A percentile compares a stretch with the other conserved stretches of the same genome.
These are phyloP conservation scores for Botrytis porri DNA, from an alignment of 2,329 filamentous ascomycete species.

Conservation along the genomic window DNA sequence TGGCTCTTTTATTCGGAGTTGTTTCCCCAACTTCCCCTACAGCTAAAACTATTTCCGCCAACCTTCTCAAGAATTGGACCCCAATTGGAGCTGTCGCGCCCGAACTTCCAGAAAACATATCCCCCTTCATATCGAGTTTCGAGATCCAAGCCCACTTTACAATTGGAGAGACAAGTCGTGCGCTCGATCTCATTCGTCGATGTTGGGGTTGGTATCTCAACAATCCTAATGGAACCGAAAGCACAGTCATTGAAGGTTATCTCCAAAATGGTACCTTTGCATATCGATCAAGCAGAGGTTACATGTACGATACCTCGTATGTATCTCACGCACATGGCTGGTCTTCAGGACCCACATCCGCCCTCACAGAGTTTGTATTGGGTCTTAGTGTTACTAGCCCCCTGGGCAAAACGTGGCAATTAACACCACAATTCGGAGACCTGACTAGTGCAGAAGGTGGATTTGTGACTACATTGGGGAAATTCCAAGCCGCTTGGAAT, in stretches of 20 bases:
- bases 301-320: conserved; percentile 44
- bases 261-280: conserved; percentile 53
- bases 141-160: conserved; percentile 57
- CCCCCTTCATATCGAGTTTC: conserved; percentile 56
- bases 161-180: conserved; percentile 47
- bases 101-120: conserved; percentile 56
- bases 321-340: conserved; percentile 50
- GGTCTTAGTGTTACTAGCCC: conserved; percentile 42
- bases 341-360: conserved; percentile 47
- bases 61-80: conserved; percentile 48
- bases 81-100: conserved; percentile 54
- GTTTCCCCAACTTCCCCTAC: conserved; percentile 19
- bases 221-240: conserved; percentile 54
- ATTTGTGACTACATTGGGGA: conserved; percentile 42
- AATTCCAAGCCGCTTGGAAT: conserved; percentile 39
- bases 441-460: conserved; percentile 42
- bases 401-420: conserved; percentile 40
- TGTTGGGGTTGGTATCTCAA: conserved; percentile 61
- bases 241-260: conserved; percentile 59
- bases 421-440: conserved; percentile 44
- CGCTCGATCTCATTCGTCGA: conserved; percentile 54
- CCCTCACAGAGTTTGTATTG: conserved; percentile 45
- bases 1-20: conserved; percentile 45
- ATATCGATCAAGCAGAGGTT: conserved; percentile 53
- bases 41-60: conserved; percentile 39